Percentiles rank a stretch among this genome's conserved stretches.
These are phyloP conservation scores for Calycina herbarum DNA, from an alignment of 2,329 filamentous ascomycete genomes.

Conservation along the genomic window DNA sequence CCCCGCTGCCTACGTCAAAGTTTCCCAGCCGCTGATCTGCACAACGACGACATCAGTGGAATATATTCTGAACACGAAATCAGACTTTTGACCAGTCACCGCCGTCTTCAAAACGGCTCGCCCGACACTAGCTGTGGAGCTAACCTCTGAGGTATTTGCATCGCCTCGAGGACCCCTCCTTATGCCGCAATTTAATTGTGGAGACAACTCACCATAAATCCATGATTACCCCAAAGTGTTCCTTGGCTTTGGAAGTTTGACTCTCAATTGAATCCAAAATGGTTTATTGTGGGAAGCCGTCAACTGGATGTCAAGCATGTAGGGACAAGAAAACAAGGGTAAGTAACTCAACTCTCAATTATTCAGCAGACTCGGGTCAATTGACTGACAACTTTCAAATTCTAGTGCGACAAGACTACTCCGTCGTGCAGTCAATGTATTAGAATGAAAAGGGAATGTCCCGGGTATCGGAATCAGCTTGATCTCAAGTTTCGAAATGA, in stretches of 20 bases:
- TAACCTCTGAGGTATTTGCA: too few relatives aligned
- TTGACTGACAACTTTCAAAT: background rate
- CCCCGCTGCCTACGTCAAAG: too few relatives aligned
- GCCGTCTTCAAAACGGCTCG: too few relatives aligned
- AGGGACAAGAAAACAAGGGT: conserved; percentile 56
- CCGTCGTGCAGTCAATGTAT: conserved; percentile 54
- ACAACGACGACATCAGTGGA: too few relatives aligned
- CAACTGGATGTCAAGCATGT: conserved; percentile 55
- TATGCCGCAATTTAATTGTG: too few relatives aligned
- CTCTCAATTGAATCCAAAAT: conserved; percentile 3
- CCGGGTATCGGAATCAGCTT: conserved; percentile 55
- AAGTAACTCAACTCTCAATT: conserved; percentile 32
- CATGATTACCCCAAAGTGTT: background rate
- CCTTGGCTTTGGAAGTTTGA: background rate
- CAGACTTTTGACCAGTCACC: too few relatives aligned
- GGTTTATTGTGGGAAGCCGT: conserved; percentile 55
- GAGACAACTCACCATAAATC: background rate
- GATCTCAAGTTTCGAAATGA: conserved; percentile 59
- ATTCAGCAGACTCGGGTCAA: background rate
- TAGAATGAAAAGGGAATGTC: conserved; percentile 51
- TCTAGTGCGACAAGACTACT: conserved; percentile 52
- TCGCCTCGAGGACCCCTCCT: too few relatives aligned
- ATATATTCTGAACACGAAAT: too few relatives aligned
- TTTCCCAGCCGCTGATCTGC: too few relatives aligned
- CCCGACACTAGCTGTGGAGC: too few relatives aligned